Evolutionary conservation across 177 flowering plant genomes (phyloP).

Genomic region (Telopea speciosissima): DNA sequence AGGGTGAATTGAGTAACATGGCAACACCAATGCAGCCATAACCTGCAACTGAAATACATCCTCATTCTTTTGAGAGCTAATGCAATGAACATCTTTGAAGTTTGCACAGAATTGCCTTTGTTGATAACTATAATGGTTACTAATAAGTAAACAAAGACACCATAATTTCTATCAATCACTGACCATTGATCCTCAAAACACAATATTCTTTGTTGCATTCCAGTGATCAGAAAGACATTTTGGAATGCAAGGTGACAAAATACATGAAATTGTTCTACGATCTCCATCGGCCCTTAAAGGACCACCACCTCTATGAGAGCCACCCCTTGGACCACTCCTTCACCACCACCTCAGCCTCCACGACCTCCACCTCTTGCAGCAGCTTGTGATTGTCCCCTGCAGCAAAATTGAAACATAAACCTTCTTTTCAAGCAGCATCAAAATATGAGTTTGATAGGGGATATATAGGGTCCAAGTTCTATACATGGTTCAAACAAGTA

Average conservation of each 20-base stretch:
- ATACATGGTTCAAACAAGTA: too few species aligned
- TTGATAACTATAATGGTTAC: not conserved
- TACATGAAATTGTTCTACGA: constrained; percentile 21
- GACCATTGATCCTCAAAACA: not conserved
- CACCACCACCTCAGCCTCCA: constrained; percentile 60
- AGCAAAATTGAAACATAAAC: constrained; percentile 5
- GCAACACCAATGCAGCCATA: too few species aligned
- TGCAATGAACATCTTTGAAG: too few species aligned
- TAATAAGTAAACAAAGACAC: not conserved
- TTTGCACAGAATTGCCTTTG: too few species aligned
- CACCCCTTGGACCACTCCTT: constrained; percentile 59
- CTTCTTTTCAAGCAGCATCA: not conserved
- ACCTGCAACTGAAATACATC: too few species aligned
- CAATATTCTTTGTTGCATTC: not conserved
- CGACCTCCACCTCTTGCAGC: constrained; percentile 41
- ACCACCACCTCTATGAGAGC: constrained; percentile 49
- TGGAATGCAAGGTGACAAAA: not conserved
- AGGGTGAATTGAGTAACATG: too few species aligned
- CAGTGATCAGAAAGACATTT: not conserved
- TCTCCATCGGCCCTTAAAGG: constrained; percentile 72
- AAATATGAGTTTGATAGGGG: too few species aligned
- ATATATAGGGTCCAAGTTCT: too few species aligned
- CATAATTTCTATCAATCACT: not conserved
- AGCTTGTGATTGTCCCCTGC: constrained; percentile 51
- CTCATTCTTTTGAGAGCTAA: too few species aligned